Base-by-base conservation (phyloP, 768 basidiomycete genomes). In the Harrya chromipes region DNA sequence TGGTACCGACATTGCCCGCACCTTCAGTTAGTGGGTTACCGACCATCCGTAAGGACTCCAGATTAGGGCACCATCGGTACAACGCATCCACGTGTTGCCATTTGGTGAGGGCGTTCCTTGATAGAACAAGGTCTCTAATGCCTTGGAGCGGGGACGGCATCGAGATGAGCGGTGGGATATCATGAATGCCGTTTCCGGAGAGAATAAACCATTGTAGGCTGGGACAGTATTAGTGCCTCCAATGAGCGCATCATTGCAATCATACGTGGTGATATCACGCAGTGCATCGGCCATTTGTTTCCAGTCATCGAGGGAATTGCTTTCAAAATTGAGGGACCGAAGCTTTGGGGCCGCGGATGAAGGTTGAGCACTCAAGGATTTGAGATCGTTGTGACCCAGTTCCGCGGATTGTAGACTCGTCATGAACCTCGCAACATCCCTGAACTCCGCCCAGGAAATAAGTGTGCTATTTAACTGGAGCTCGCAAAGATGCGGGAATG, bases 381-480 rank as follows among this genome's bases (percentile, higher is more conserved):
- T 56, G 40, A 92, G 68, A 11, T 68, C 59, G 61, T 93, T 93
- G 68, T 85, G 81, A 11, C 87, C 90, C 56, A 87, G 64, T 69
- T 93, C 87, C 13, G 90, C 70, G 4, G 72, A 58, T 33, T 67
- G 69, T 34, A 89, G 69, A 31, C 61, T 68, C 4, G 81, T 79
- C 80, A 89, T 84, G 53, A 69, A 65, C 11, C 63, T 57, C 26
- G 74, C 75, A 41, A 82, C 65, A n/a, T 56, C 52, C 53, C 73
- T 67, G 64, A 89, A 80, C 55, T 88, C 84, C 42, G 66, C 61
- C 90, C 92, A 95, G 36, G 78, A 74, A 46, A 83, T 77, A 44
- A 87, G 73, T 3, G 89, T 91, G 36, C 69, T 77, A 62, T 87
- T 93, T 29, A 95, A 69, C 50, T 89, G 84, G 34, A 94, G 66